phyloP scores from a whole-genome alignment of 768 basidiomycete species.

The Boletus rubropictus region DNA sequence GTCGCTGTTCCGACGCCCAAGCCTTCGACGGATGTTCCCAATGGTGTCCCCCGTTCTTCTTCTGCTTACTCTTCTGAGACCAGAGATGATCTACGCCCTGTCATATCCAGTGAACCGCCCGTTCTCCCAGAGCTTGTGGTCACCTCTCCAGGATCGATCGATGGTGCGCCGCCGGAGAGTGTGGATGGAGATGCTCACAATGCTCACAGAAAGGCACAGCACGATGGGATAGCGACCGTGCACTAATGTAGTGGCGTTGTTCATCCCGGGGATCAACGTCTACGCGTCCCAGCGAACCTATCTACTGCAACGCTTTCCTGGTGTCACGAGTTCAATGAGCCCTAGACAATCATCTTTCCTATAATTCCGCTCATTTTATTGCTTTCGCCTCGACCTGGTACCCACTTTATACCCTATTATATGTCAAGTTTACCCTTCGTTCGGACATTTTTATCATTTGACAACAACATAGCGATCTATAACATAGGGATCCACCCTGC shows the following conservation, averaged over 20 bases:
- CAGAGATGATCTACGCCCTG: constrained; percentile 21
- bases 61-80: constrained; percentile 29
- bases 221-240: constrained; percentile 17
- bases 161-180: constrained; percentile 21
- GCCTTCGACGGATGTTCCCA: constrained; percentile 24
- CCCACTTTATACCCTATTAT: constrained; percentile 8
- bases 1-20: constrained; percentile 25
- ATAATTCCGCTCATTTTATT: constrained; percentile 17
- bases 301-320: background rate
- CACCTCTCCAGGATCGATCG: constrained; percentile 30
- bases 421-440: background rate
- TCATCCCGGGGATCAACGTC: background rate
- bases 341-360: background rate
- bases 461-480: background rate
- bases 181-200: constrained; percentile 11
- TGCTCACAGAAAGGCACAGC: constrained; percentile 18
- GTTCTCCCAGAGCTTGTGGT: constrained; percentile 33
- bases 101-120: constrained; percentile 27
- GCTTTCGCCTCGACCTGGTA: background rate
- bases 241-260: constrained; percentile 8
- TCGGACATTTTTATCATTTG: background rate
- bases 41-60: constrained; percentile 20
- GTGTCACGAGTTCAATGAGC: background rate
- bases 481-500: background rate
- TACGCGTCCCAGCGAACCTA: background rate